Base-by-base conservation (phyloP, 2,329 filamentous ascomycete genomes). In the Exserohilum turcica region DNA sequence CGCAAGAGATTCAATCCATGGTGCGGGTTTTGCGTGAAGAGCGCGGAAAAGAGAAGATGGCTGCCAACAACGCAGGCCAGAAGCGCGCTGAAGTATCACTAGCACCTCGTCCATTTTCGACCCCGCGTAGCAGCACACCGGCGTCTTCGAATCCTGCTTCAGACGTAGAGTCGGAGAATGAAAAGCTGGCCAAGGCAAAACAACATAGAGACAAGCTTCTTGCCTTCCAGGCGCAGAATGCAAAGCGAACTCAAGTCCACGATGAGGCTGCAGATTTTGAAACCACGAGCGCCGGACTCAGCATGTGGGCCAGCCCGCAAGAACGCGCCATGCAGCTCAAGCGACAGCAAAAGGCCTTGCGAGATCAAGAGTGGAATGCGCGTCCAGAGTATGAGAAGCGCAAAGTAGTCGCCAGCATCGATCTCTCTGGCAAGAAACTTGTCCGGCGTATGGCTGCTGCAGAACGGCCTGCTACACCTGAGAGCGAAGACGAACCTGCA, bases 331-430 rank as follows among this genome's bases (percentile, higher is more conserved):
- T 86, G 60, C 91, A 94, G 71, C 77, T 96, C 52, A 95, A 93
- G 75, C 84, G 86, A 52, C 92, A 96, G 75, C 92, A 96, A 75
- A 90, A 89, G 71, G 78, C 92, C 3, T 76, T 96, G 62, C 80
- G 91, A 5, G 91, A 96, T 74, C 87, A 94, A 80, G 90, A 96
- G 66, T 95, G 92, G 86, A 89, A 89, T 62, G 87, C 89, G 3
- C 80, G 84, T 45, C 91, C 92, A 0, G 92, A 95, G 57, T 96
- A 92, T 74, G 92, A 97, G 78, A 96, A 93, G 81, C 83, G 90
- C 53, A 85, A 84, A 64, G 87, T 94, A 55, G 88, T 97, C 1
- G 84, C 95, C 61, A 93, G 89, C 67, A 89, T 96, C 56, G 91
- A 96, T 70, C 77, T 96, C 0, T 86, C 87, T 7, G 88, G 87